Base-by-base conservation (phyloP, 2,329 filamentous ascomycete genomes). In the Clonostachys rosea region DNA sequence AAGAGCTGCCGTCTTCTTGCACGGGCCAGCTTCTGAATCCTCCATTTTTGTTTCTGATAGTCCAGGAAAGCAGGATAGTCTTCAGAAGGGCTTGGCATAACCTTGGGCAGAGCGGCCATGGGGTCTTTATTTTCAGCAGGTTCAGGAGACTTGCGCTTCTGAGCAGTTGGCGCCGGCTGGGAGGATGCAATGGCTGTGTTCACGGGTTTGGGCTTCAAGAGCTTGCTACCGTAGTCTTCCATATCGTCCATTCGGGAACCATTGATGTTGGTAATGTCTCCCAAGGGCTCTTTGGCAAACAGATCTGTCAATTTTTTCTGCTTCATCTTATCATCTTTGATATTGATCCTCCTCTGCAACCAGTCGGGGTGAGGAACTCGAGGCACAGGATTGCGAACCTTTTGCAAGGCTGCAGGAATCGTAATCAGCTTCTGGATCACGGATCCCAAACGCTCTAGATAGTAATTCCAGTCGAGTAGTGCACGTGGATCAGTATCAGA, bases 381-480 rank as follows among this genome's bases (percentile, higher is more conserved):
- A 13, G 94, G 95, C 2, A 97, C 92, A 0, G 94, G 94, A 59
- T 99, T 99, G 47, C 86, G 81, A 47, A 99, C 79, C 68, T 96
- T 97, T 63, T 99, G 94, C 44, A 99, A 75, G 4, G 95, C 94
- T 14, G 94, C 95, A 3, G 94, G 94, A 55, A 99, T 99, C 2
- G 95, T 99, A 62, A 99, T 96, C 47, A 99, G 81, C 66, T 99
- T 99, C 68, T 99, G 94, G 45, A 99, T 95, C 47, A 99, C 94
- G 1, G 92, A 97, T 1, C 91, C 92, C 17, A 99, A 75, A 70
- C 94, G 90, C 60, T 99, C 95, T 3, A 91, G 76, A 63, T 99
- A 99, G 67, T 99, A 99, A 55, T 91, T 81, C 94, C 94, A 99
- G 64, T 99, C 94, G 45, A 99, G 84, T 12, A 99, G 78, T 17